Evolutionary conservation across 257 asterid species (phyloP), one percentile per base, ranked within the genome.

Genomic region (Paulownia fortunei): DNA sequence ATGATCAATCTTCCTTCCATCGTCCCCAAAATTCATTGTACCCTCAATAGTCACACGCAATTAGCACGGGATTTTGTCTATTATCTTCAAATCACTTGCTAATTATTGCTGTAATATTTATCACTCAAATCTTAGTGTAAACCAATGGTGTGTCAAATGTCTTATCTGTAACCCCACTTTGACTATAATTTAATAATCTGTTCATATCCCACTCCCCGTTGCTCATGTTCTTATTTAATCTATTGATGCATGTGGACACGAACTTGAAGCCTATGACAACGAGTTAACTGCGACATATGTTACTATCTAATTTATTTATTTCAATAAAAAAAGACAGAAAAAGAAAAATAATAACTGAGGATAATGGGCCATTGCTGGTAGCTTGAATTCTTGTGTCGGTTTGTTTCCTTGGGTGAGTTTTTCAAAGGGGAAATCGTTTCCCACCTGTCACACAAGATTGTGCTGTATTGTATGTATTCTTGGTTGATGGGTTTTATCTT

Each of bases 401-500:
- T 65, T 64, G 37, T 30, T 66, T 59, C 58, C 54, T 60, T 41
- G 19, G 67, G 9, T 37, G 69, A 58, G 56, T 30, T 23, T 39
- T 39, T 34, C 21, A 12, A 41, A n/a, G 16, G 18, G 69, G 9
- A 55, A 49, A 16, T 59, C 58, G 69, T 44, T 71, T 49, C 44
- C 66, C 75, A 76, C 84, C 11, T 79, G 79, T 71, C 69, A 69
- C 79, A 79, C 77, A 70, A 56, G 63, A 83, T 72, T 70, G 34
- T 16, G 52, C 68, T 68, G 67, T 64, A 6, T 46, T 2, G 39
- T 27, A 26, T 60, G 73, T 56, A 51, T 34, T 52, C 32, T 69
- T 70, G 51, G 55, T 49, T 23, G 18, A 24, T 75, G 76, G 54
- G 82, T 63, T 47, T 78, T 66, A 49, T 49, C 77, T 19, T 52